Evolutionary conservation across 139 green algal species (phyloP), one percentile per base, ranked within the genome.

Genomic region (Helicosporidium sp.): DNA sequence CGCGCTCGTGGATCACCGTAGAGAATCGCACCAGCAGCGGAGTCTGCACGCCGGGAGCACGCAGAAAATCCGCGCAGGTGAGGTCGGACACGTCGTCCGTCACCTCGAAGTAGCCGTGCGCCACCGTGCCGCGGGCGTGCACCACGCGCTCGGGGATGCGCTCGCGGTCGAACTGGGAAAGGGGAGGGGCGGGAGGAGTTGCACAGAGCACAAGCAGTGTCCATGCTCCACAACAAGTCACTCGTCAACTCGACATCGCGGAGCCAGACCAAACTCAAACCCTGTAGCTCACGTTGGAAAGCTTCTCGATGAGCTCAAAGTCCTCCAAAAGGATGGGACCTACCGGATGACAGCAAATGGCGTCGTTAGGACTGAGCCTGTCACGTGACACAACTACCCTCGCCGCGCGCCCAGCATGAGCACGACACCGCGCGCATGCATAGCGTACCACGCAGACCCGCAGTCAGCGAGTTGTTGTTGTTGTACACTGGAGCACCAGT

Each of bases 101-200:
- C 15, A 82, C 84, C 77, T 95, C 85, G 51, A 95, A 95, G 55
- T 94, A 95, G 33, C 85, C 85, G 64, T 95, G 95, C n/a, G 82
- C 85, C 10, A 61, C 64, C 19, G 85, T 79, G 24, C 85, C 85
- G n/a, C 85, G 74, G 0, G 85, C 85, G 54, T 95, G 85, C 34
- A 95, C 85, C 3, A 95, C 85, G 26, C 85, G 76, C 77, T 95
- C 85, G 2, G 85, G 85, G 48, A 95, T 93, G 45, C 85, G 69
- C 74, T 95, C 85, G 7, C 83, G 66, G 63, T 95, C 78, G 62
- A 95, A 94, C 68, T 76, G 48, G 39, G 48, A 27, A 6, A 3
- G 20, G 8, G 26, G 12, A 27, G 20, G 15, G 39, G 19, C 20
- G 41, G 41, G n/a, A 13, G 27, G 41, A 23, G 41, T 28, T 20